A percentile compares a stretch with the other conserved stretches of the same genome.
phyloP scores from a whole-genome alignment of 305 asterid genomes.

The Rubia balearica region DNA sequence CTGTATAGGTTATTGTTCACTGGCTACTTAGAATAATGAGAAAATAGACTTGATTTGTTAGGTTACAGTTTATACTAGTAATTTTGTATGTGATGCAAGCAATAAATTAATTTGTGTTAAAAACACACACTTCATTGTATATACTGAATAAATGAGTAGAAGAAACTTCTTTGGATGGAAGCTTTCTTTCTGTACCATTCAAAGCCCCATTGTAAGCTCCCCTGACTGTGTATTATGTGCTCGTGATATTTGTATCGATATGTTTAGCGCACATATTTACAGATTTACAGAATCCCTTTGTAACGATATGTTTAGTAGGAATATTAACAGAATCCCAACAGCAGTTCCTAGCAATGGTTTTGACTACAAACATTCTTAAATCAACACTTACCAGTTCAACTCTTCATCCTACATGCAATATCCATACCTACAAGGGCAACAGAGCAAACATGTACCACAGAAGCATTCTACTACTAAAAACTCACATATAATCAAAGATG shows the following conservation, averaged over 20 bases:
- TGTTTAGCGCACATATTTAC: too few relatives aligned
- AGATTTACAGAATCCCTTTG: too few relatives aligned
- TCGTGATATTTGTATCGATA: too few relatives aligned
- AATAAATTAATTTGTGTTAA: neutral
- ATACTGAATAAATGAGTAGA: neutral
- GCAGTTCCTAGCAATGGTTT: too few relatives aligned
- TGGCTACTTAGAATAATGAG: neutral
- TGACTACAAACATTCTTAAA: too few relatives aligned
- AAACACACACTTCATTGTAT: neutral
- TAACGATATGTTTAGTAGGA: too few relatives aligned
- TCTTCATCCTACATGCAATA: too few relatives aligned
- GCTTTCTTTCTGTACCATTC: neutral
- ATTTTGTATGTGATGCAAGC: neutral
- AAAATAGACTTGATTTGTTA: neutral
- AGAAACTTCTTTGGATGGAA: slow-evolving; percentile 5
- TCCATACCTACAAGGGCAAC: too few relatives aligned
- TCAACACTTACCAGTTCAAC: too few relatives aligned
- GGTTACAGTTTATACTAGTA: neutral
- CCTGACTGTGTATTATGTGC: too few relatives aligned
- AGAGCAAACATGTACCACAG: too few relatives aligned
- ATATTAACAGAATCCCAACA: too few relatives aligned
- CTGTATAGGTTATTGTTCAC: neutral
- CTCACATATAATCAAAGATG: neutral
- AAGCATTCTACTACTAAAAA: neutral
- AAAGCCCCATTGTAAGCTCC: neutral